These are phyloP conservation scores for Monosporascus sp. DNA, from an alignment of 2,329 filamentous ascomycete species.

Conservation along the genomic window DNA sequence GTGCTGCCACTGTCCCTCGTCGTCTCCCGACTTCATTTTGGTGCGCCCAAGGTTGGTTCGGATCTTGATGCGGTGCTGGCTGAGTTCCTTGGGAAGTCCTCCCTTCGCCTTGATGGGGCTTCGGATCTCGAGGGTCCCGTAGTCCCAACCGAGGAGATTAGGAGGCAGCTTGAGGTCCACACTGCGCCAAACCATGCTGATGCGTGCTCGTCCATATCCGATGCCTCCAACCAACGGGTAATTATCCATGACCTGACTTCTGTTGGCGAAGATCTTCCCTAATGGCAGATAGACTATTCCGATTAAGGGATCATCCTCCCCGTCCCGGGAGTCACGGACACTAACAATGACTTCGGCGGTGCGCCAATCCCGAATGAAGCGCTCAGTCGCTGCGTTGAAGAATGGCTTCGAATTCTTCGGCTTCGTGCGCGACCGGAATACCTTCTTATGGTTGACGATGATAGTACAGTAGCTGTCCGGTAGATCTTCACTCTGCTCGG, in stretches of 20 bases:
- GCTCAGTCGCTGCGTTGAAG: constrained; percentile 71
- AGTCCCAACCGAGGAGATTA: constrained; percentile 63
- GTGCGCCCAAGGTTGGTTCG: constrained; percentile 50
- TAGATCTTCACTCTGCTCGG: constrained; percentile 57
- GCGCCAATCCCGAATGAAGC: constrained; percentile 64
- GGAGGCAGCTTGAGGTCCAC: constrained; percentile 57
- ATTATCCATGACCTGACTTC: constrained; percentile 59
- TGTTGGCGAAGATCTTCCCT: constrained; percentile 53
- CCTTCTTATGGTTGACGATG: constrained; percentile 66
- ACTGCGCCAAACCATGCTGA: constrained; percentile 70
- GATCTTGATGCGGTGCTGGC: constrained; percentile 51
- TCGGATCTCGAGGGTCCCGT: constrained; percentile 63
- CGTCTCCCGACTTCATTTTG: constrained; percentile 50
- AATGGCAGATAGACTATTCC: constrained; percentile 67
- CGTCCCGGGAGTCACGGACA: constrained; percentile 61
- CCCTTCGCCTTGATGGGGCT: constrained; percentile 40
- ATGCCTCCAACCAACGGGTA: constrained; percentile 67
- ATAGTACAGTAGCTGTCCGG: constrained; percentile 69
- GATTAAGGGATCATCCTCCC: constrained; percentile 65
- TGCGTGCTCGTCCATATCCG: constrained; percentile 62
- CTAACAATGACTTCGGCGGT: constrained; percentile 62
- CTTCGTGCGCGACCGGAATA: constrained; percentile 68
- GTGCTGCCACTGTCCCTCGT: constrained; percentile 42
- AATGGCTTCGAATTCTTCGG: constrained; percentile 74
- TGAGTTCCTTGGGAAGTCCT: constrained; percentile 43